These are phyloP conservation scores for Penicillium sp. DNA, from an alignment of 2,329 filamentous ascomycete species.

Conservation along the genomic window DNA sequence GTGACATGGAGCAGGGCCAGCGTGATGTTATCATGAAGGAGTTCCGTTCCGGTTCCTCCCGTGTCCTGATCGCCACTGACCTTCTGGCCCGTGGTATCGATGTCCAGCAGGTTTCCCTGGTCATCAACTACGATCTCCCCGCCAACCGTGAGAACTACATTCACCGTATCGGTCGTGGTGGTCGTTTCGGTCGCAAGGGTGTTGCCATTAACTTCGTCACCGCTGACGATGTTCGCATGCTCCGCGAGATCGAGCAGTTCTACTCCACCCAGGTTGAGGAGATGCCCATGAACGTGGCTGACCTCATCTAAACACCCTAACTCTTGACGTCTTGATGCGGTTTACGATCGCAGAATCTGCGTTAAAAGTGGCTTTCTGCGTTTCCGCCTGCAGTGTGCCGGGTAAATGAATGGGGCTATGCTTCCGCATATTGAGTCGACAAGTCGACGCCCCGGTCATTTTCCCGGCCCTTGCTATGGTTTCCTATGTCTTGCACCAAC, in stretches of 20 bases:
- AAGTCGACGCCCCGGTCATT: neutral
- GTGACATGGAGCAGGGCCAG: constrained; percentile 98
- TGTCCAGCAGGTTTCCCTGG: constrained; percentile 94
- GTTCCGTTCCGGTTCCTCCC: constrained; percentile 92
- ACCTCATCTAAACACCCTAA: constrained; percentile 46
- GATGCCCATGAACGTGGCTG: constrained; percentile 93
- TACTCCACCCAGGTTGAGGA: constrained; percentile 97
- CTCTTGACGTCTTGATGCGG: constrained; percentile 38
- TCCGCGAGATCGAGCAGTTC: constrained; percentile 95
- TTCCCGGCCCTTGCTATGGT: constrained; percentile 31
- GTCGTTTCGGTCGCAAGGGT: constrained; percentile 95
- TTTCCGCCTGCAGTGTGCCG: constrained; percentile 30
- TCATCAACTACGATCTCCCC: constrained; percentile 98
- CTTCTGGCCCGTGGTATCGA: constrained; percentile 98
- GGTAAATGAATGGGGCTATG: constrained; percentile 10
- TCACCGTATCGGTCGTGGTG: constrained; percentile 93
- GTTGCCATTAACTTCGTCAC: constrained; percentile 99
- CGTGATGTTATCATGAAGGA: constrained; percentile 99
- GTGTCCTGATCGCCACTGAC: constrained; percentile 95
- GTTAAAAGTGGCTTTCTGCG: constrained; percentile 45
- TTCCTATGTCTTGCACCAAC: constrained; percentile 40
- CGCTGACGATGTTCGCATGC: constrained; percentile 93
- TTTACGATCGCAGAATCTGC: constrained; percentile 41
- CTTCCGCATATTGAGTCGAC: constrained; percentile 15
- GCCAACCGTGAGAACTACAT: constrained; percentile 99